These are phyloP conservation scores for Lepidium africanum DNA, from an alignment of 345 rosid species.

Conservation along the genomic window DNA sequence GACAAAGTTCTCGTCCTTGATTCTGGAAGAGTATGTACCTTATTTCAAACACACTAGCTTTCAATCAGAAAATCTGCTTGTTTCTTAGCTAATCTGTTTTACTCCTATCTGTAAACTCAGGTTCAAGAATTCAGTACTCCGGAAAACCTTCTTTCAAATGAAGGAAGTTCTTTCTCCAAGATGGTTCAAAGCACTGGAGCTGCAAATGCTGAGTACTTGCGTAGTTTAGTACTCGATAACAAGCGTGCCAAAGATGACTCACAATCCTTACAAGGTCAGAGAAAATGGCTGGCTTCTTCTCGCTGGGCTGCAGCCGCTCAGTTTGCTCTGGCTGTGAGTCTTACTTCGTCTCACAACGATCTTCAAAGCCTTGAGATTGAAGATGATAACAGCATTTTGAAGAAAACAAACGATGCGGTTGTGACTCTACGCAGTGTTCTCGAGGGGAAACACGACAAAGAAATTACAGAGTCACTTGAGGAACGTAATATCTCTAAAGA, in stretches of 20 bases:
- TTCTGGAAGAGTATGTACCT: conserved; percentile 42
- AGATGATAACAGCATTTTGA: conserved; percentile 51
- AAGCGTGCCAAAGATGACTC: conserved; percentile 19
- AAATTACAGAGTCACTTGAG: conserved; percentile 45
- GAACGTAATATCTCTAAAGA: conserved; percentile 50
- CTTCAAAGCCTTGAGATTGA: conserved; percentile 48
- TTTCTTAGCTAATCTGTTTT: conserved; percentile 5
- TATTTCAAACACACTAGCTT: neutral
- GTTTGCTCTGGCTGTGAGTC: conserved; percentile 65
- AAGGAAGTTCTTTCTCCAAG: conserved; percentile 75
- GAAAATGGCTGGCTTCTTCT: conserved; percentile 56
- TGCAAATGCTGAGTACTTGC: conserved; percentile 93
- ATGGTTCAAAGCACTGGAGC: conserved; percentile 98
- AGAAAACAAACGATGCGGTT: conserved; percentile 74
- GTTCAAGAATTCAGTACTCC: conserved; percentile 85
- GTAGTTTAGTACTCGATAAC: conserved; percentile 60
- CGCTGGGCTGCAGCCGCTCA: conserved; percentile 84
- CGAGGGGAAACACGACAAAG: conserved; percentile 70
- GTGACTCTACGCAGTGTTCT: conserved; percentile 61
- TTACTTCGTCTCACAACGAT: conserved; percentile 59
- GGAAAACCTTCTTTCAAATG: conserved; percentile 66
- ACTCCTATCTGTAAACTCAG: conserved; percentile 26
- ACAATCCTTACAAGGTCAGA: conserved; percentile 10
- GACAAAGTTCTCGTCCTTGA: conserved; percentile 82
- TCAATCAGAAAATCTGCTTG: neutral